Evolutionary conservation across 2,329 filamentous ascomycete species (phyloP), one percentile per base, ranked within the genome.

Genomic region (Cytospora mali): DNA sequence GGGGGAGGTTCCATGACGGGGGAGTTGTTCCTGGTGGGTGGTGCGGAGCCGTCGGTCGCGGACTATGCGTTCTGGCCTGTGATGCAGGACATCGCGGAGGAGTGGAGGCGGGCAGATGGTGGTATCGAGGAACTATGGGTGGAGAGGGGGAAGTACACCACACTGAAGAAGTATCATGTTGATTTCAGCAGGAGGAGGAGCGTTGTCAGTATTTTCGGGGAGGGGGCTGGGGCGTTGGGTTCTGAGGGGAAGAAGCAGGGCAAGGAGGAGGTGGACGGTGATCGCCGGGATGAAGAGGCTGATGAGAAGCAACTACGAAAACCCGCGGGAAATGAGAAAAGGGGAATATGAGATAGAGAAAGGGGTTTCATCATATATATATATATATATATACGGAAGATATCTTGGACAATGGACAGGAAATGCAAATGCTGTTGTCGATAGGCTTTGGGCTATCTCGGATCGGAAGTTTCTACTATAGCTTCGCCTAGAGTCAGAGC

Each of bases 41-140:
- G 69, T 28, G 46, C 53, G 3, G 66, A 66, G 13, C 68, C 79
- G 0, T 75, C 76, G 2, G 69, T 87, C 2, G 79, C 80, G 0
- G 85, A 88, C 70, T 88, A 81, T 69, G 83, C 82, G 0, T 69
- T 86, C 4, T 86, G 82, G 81, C 84, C 85, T 0, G 76, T 85
- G 16, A 67, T 88, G 63, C 73, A 84, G 62, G 75, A 76, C 33
- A 75, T 85, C 23, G 70, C 77, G 10, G 65, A 71, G 16, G 72
- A 74, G 23, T 71, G 71, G 61, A 76, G 74, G 3, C 39, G 69
- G 4, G 72, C 71, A 1, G 49, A 69, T 5, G 72, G 71, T 1
- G 67, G 67, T 0, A 54, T 35, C 28, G 50, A 49, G 39, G 35
- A 54, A 28, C 48, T 50, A 5, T 68, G 81, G 6, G 67, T 68